phyloP scores from a whole-genome alignment of 305 asterid genomes.

The Solanum aculeatissimum region DNA sequence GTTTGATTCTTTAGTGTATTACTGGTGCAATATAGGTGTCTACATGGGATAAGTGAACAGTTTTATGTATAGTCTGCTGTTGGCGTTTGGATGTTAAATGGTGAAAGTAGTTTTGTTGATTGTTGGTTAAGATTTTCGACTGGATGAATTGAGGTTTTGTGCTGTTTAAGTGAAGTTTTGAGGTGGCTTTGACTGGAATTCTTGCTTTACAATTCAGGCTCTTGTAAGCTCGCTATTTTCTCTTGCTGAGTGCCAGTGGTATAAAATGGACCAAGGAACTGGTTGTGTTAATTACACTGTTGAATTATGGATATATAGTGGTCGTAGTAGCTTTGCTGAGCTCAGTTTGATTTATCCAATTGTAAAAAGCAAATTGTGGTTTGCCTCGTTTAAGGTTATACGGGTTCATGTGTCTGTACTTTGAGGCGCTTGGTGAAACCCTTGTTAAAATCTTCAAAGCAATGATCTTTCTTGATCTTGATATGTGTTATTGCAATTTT shows the following conservation, averaged over 20 bases:
- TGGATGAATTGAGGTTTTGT: not conserved
- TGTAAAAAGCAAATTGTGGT: too few species aligned
- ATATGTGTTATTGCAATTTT: not conserved
- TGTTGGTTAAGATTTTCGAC: not conserved
- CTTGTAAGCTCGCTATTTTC: not conserved
- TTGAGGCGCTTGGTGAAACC: not conserved
- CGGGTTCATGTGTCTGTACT: too few species aligned
- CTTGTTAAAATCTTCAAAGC: not conserved
- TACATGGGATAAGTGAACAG: not conserved
- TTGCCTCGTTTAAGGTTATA: too few species aligned
- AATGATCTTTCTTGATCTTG: not conserved
- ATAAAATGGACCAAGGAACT: not conserved
- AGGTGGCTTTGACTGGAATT: constrained; percentile 3
- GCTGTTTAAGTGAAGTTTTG: constrained; percentile 9
- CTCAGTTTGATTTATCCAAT: not conserved
- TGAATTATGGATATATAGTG: not conserved
- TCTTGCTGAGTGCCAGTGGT: not conserved
- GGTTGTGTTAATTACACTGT: not conserved
- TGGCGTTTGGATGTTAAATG: not conserved
- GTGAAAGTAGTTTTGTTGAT: not conserved
- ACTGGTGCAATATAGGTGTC: not conserved
- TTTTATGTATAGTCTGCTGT: not conserved
- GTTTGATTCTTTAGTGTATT: not conserved
- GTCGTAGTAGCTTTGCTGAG: not conserved
- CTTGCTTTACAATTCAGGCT: not conserved